Conservation (phyloP, 2,329 filamentous ascomycete genomes). For the Aquanectria penicillioides region DNA sequence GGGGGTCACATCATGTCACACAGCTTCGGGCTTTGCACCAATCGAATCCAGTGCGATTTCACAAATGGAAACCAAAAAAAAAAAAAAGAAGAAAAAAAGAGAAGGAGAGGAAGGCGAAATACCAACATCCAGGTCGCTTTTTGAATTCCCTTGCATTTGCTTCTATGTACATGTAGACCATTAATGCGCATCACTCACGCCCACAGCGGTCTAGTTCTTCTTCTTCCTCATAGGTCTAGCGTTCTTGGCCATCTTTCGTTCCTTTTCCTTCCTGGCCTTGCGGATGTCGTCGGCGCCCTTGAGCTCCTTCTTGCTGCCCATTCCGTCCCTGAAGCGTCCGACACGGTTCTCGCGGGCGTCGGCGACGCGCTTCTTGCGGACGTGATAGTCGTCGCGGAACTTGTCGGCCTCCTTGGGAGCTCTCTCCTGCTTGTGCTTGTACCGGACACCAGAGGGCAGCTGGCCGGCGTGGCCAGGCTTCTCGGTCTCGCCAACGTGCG, state of each 20-base stretch:
- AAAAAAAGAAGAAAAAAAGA: background rate
- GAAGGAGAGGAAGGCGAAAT: too few species aligned
- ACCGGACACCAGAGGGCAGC: conserved; percentile 60
- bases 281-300: conserved; percentile 85
- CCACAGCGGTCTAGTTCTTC: conserved; percentile 59
- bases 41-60: background rate
- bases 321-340: conserved; percentile 77
- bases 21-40: background rate
- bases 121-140: too few species aligned
- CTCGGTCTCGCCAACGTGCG: conserved; percentile 86
- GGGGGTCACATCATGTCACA: conserved; percentile 8
- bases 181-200: background rate
- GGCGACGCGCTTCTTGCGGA: conserved; percentile 87
- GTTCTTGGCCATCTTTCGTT: conserved; percentile 87
- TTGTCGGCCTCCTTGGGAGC: conserved; percentile 95
- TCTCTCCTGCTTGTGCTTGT: conserved; percentile 86
- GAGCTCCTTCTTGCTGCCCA: conserved; percentile 80
- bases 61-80: too few species aligned
- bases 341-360: conserved; percentile 88
- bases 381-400: conserved; percentile 88
- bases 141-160: too few species aligned
- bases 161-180: too few species aligned
- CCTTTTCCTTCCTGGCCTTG: conserved; percentile 80
- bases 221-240: conserved; percentile 77
- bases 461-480: conserved; percentile 46